Conservation (phyloP, 371 early-diverging fungal genomes). For the Sporodiniella umbellata region DNA sequence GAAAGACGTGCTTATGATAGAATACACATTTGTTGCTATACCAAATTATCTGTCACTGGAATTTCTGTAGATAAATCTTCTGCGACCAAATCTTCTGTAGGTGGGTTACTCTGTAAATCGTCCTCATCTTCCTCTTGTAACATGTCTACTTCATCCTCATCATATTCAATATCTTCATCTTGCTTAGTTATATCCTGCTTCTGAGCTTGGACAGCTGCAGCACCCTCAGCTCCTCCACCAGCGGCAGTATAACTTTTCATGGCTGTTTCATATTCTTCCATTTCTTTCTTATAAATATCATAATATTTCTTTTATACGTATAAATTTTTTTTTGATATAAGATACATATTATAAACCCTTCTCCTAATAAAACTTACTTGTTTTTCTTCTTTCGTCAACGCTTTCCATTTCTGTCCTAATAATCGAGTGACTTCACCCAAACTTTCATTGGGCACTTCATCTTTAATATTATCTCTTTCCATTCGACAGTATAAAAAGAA, state of each 20-base stretch:
- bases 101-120: too few relatives aligned
- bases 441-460: slow-evolving; percentile 44
- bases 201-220: slow-evolving; percentile 28
- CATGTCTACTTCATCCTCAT: slow-evolving; percentile 20
- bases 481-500: slow-evolving; percentile 55
- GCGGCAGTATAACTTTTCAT: slow-evolving; percentile 25
- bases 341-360: too few relatives aligned
- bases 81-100: too few relatives aligned
- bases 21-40: too few relatives aligned
- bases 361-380: slow-evolving; percentile 30
- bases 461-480: slow-evolving; percentile 48
- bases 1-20: too few relatives aligned
- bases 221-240: slow-evolving; percentile 24
- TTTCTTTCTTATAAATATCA: slow-evolving; percentile 17
- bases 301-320: slow-evolving; percentile 10
- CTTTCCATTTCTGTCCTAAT: slow-evolving; percentile 45
- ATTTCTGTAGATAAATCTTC: too few relatives aligned
- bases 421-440: slow-evolving; percentile 40
- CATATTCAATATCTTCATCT: slow-evolving; percentile 4
- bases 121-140: slow-evolving; percentile 55
- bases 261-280: slow-evolving; percentile 18
- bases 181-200: slow-evolving; percentile 6
- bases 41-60: too few relatives aligned
- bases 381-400: slow-evolving; percentile 35
- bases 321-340: neutral